A percentile compares a stretch with the other conserved stretches of the same genome.
phyloP scores from a whole-genome alignment of 1,284 basidiomycete species.

The Cryptococcus sp. region DNA sequence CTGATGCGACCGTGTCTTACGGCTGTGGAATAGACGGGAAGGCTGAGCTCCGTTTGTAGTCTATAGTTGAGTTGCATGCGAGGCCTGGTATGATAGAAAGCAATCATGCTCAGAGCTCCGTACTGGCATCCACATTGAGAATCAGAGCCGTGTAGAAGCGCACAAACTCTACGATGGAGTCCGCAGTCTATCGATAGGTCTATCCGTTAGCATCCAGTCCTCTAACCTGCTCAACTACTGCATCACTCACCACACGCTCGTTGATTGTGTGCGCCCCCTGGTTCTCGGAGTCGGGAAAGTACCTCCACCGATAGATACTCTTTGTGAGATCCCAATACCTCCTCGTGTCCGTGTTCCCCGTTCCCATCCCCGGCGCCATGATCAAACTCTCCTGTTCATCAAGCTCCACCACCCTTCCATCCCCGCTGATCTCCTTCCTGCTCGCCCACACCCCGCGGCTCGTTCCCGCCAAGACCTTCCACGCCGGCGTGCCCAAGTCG shows the following conservation, averaged over 20 bases:
- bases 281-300: slow-evolving; percentile 10
- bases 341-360: slow-evolving; percentile 29
- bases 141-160: slow-evolving; percentile 30
- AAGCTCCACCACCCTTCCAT: slow-evolving; percentile 13
- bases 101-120: too few relatives aligned
- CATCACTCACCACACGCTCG: slow-evolving; percentile 22
- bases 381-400: slow-evolving; percentile 20
- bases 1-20: background rate
- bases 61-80: too few relatives aligned
- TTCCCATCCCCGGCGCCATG: slow-evolving; percentile 18
- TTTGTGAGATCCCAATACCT: slow-evolving; percentile 21
- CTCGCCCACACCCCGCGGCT: slow-evolving; percentile 31
- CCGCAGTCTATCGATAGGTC: slow-evolving; percentile 15
- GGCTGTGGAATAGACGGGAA: background rate
- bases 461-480: slow-evolving; percentile 38
- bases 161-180: slow-evolving; percentile 25
- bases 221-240: background rate
- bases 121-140: slow-evolving; percentile 25
- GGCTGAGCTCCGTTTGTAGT: background rate
- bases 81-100: too few relatives aligned
- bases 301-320: slow-evolving; percentile 22
- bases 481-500: slow-evolving; percentile 29
- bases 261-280: slow-evolving; percentile 32
- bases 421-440: slow-evolving; percentile 23
- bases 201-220: background rate